A percentile compares a stretch with the other conserved stretches of the same genome.
Evolutionary conservation across 163 green algal genomes (phyloP).

Genomic region (Scenedesmus sp.): DNA sequence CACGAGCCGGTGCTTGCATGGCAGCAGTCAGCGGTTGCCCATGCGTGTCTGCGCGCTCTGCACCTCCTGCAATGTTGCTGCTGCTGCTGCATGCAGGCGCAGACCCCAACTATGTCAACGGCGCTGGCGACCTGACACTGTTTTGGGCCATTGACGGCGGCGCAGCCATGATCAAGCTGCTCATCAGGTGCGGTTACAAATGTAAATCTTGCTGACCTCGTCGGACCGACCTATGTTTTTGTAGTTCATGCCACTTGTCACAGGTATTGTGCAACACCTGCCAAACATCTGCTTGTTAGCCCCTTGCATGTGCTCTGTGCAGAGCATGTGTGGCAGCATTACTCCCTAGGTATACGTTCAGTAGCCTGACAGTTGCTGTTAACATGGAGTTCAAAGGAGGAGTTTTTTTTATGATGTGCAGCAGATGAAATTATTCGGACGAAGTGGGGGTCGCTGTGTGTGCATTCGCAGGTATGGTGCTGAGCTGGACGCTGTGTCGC

Average conservation of each 20-base stretch:
- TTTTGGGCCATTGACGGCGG: slow-evolving; percentile 98
- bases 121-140: slow-evolving; percentile 82
- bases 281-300: too few relatives aligned
- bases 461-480: slow-evolving; percentile 69
- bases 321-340: neutral
- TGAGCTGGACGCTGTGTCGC: slow-evolving; percentile 73
- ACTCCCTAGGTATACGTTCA: neutral
- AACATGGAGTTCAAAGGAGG: too few relatives aligned
- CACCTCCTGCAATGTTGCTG: neutral
- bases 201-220: neutral
- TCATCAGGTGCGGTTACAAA: slow-evolving; percentile 61
- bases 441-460: too few relatives aligned
- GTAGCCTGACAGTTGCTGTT: neutral
- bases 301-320: too few relatives aligned
- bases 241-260: too few relatives aligned
- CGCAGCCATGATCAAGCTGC: slow-evolving; percentile 90
- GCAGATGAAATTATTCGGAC: too few relatives aligned
- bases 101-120: slow-evolving; percentile 94
- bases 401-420: too few relatives aligned
- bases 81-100: slow-evolving; percentile 55
- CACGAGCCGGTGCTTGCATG: neutral
- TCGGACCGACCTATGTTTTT: too few relatives aligned
- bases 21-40: neutral
- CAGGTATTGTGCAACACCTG: too few relatives aligned
- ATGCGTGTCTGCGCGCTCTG: neutral